phyloP scores from a whole-genome alignment of 768 basidiomycete genomes.

The Trametes coccinea region DNA sequence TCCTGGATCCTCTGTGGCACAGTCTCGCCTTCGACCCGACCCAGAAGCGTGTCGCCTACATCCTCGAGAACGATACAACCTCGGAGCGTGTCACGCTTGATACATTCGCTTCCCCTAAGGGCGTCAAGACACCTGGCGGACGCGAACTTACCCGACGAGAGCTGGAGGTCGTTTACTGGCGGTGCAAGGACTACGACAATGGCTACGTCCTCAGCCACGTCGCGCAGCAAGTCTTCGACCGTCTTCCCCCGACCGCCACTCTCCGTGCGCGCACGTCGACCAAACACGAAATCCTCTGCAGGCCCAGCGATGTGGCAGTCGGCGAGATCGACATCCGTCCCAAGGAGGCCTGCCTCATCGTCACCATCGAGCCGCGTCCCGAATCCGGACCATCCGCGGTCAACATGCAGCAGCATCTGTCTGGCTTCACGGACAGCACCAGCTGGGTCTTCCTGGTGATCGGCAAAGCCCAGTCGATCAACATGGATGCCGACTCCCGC shows the following conservation, averaged over 20 bases:
- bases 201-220: slow-evolving; percentile 23
- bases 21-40: no score
- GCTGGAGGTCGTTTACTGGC: slow-evolving; percentile 28
- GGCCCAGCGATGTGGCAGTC: slow-evolving; percentile 17
- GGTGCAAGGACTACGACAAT: slow-evolving; percentile 25
- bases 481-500: slow-evolving; percentile 17
- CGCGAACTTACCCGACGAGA: slow-evolving; percentile 19
- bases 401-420: slow-evolving; percentile 18
- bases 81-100: slow-evolving; percentile 14
- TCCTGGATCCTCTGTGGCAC: slow-evolving; percentile 8
- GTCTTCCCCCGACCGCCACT: slow-evolving; percentile 21
- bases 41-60: slow-evolving; percentile 18
- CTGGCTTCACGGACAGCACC: slow-evolving; percentile 17
- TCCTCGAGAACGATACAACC: slow-evolving; percentile 8
- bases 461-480: slow-evolving; percentile 17
- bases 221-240: slow-evolving; percentile 24
- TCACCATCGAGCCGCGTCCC: slow-evolving; percentile 17
- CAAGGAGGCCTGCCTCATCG: slow-evolving; percentile 21
- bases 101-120: slow-evolving; percentile 9
- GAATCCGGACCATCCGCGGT: slow-evolving; percentile 14
- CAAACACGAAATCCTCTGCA: slow-evolving; percentile 18
- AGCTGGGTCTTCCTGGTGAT: slow-evolving; percentile 24
- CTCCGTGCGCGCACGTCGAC: slow-evolving; percentile 23
- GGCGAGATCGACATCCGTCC: slow-evolving; percentile 20
- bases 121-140: slow-evolving; percentile 16